phyloP scores from a whole-genome alignment of 306 rosid species.

The Luffa aegyptiaca region DNA sequence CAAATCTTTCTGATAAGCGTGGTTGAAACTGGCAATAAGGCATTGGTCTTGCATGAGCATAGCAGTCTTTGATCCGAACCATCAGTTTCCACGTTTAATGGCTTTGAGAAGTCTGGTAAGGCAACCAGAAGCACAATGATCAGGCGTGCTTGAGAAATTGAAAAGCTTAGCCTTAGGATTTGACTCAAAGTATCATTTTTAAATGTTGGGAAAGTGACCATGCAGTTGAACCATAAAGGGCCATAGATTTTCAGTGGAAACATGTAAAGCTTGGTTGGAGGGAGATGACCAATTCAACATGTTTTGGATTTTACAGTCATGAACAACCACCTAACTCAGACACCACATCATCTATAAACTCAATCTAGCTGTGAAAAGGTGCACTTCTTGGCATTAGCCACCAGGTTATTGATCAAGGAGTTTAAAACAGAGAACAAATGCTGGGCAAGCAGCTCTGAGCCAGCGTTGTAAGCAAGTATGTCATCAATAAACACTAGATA shows the following conservation, averaged over 20 bases:
- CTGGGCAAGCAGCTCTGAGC: not conserved
- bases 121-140: not conserved
- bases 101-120: not conserved
- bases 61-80: not conserved
- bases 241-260: not conserved
- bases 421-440: not conserved
- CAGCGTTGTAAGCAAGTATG: not conserved
- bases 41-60: not conserved
- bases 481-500: not conserved
- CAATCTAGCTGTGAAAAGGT: not conserved
- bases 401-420: not conserved
- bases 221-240: not conserved
- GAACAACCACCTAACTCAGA: not conserved
- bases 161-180: not conserved
- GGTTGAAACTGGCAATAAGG: not conserved
- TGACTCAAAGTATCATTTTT: not conserved
- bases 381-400: not conserved
- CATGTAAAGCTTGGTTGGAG: not conserved
- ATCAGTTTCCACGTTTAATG: not conserved
- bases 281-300: not conserved
- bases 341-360: not conserved
- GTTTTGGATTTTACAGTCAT: not conserved
- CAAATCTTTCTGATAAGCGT: not conserved
- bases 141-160: not conserved
- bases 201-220: not conserved